Evolutionary conservation across 108 stramenopile genomes (phyloP), one percentile per base, ranked within the genome.

Genomic region (Seminavis robusta): DNA sequence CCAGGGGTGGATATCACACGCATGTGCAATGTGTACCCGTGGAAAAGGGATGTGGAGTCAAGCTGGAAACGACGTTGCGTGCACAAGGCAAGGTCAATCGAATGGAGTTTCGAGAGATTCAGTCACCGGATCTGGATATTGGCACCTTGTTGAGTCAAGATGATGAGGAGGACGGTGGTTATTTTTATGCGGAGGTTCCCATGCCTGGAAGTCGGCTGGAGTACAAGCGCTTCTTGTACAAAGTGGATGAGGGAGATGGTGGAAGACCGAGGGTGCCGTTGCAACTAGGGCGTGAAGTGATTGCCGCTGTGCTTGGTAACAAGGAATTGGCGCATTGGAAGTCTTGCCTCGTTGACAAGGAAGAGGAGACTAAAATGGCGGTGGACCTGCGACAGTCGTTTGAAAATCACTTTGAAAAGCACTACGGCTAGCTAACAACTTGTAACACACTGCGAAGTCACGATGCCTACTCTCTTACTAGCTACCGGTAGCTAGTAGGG

Each of bases 271-370:
- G 20, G 15, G 77, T 87, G 8, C 88, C 90, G 13, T 65, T 95
- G 50, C 94, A 95, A 51, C 90, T 95, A 69, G 94, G 90, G 3
- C 65, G 94, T 67, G 94, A 95, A 69, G 77, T 92, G 0, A 56
- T 88, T 51, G 88, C 88, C 2, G 73, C 79, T 11, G 85, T 89
- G 11, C 39, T 88, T 41, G 63, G 71, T 7, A 76, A 78, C 31
- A 81, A 81, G 4, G 69, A 84, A 3, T 43, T 85, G 17, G 80
- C 81, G 13, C 87, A 90, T 47, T 95, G 94, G 94, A 90, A 92
- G 62, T 74, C 83, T 23, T 95, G 88, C 61, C 76, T 88, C 25
- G 68, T 81, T 19, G 74, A 65, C 47, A 53, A 73, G 58, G 86
- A 90, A 53, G 67, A 84, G 59, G 90, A 94, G 70, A 63, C 68